Conservation (phyloP, 306 rosid genomes). For the Vigna unguiculata region DNA sequence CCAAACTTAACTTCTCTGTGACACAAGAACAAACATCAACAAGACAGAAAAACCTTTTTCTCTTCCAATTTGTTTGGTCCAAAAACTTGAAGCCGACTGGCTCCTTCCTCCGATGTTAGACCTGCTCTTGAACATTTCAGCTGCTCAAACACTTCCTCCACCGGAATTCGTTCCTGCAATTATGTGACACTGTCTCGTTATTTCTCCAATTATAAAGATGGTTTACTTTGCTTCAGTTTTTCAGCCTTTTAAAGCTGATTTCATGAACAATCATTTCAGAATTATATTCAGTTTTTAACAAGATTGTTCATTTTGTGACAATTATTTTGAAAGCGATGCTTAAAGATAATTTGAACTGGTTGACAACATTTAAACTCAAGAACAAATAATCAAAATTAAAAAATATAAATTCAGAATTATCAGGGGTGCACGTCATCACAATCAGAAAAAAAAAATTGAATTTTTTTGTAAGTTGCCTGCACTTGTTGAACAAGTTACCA, state of each 20-base stretch:
- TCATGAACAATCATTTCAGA: not conserved
- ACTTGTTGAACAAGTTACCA: not conserved
- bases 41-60: slow-evolving; percentile 64
- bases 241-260: not conserved
- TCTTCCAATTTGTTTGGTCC: slow-evolving; percentile 99
- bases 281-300: not conserved
- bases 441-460: not conserved
- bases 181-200: slow-evolving; percentile 13
- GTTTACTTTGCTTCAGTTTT: not conserved
- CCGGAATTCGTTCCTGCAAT: slow-evolving; percentile 80
- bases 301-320: not conserved
- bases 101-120: slow-evolving; percentile 81
- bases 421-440: not conserved
- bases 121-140: slow-evolving; percentile 87
- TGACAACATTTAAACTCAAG: not conserved
- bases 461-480: not conserved
- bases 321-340: not conserved
- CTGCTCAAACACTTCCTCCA: slow-evolving; percentile 94
- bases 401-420: not conserved
- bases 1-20: not conserved
- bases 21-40: too few species aligned
- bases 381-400: not conserved
- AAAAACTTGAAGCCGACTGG: slow-evolving; percentile 84
- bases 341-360: not conserved
- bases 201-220: slow-evolving; percentile 6